Evolutionary conservation across 1,284 basidiomycete species (phyloP), one percentile per base, ranked within the genome.

Genomic region (Erythrobasidium hasegawianum): DNA sequence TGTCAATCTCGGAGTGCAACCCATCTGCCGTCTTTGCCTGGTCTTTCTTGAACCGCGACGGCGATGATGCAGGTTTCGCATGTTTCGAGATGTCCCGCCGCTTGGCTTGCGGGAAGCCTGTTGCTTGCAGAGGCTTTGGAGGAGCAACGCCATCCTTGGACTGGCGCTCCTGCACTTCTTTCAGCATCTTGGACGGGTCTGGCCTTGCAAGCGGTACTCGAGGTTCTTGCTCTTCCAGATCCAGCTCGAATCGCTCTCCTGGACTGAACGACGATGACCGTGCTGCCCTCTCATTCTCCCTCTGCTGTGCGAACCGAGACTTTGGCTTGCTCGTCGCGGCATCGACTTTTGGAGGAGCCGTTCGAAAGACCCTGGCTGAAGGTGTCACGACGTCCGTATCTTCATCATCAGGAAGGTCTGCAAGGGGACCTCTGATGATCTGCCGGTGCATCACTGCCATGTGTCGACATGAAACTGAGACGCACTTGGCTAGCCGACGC

Each of bases 1-100:
- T 72, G 57, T 77, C 75, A 57, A 85, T 81, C 59, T 81, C 79
- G 11, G 50, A 18, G 20, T 69, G 57, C 1, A 73, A 43, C 0
- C 41, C 20, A 47, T 45, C 56, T 9, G 53, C 22, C 16, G 2
- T 5, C 26, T 4, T 24, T 24, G 27, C 38, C 13, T 22, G 27
- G 10, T 22, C 20, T 16, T 24, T 43, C 26, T 16, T 9, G 38
- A 24, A 38, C 18, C 40, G 33, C 16, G 24, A 20, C 20, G n/a
- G n/a, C n/a, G n/a, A n/a, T n/a, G n/a, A n/a, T n/a, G 49, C 26
- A 22, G 50, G 59, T 40, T 45, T 57, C 10, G 39, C 27, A 1
- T 56, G 16, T 4, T 33, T 24, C 2, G 26, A n/a, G 10, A 26
- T 22, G 18, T 50, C 53, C 13, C 62, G 26, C 33, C 56, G 22